Percentiles rank a stretch among this genome's conserved stretches.
Evolutionary conservation across 1,284 basidiomycete species (phyloP).

Genomic region (Cryptococcus depauperatus): DNA sequence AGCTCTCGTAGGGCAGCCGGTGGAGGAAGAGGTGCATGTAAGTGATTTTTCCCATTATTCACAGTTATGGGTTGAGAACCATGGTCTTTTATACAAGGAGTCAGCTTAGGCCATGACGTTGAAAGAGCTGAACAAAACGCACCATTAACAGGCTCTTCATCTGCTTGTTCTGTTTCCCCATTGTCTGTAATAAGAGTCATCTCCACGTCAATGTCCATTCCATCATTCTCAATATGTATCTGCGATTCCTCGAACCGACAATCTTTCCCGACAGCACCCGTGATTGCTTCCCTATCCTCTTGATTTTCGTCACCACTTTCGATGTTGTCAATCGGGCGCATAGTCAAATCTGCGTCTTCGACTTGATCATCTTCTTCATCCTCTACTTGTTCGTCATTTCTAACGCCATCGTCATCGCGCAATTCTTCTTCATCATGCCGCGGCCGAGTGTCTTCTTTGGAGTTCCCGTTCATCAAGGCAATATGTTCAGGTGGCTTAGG

Average conservation of each 20-base stretch:
- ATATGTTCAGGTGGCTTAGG: too few relatives aligned
- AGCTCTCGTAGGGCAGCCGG: slow-evolving; percentile 50
- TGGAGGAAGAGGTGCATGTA: slow-evolving; percentile 39
- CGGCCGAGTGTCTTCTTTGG: too few relatives aligned
- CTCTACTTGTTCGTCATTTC: not conserved
- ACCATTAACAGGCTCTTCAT: not conserved
- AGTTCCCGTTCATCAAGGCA: too few relatives aligned
- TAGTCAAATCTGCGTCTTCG: slow-evolving; percentile 7
- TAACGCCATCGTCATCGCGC: not conserved
- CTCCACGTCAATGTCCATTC: slow-evolving; percentile 1
- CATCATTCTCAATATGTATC: slow-evolving; percentile 4
- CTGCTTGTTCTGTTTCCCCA: too few relatives aligned
- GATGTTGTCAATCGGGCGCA: slow-evolving; percentile 3
- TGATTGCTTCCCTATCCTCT: not conserved
- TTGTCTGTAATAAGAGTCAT: slow-evolving; percentile 1
- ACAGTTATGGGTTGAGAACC: too few relatives aligned
- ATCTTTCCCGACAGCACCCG: slow-evolving; percentile 2
- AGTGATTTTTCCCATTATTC: too few relatives aligned
- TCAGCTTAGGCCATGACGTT: too few relatives aligned
- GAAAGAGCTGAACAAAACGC: not conserved
- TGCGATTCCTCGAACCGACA: slow-evolving; percentile 1
- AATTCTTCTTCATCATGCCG: slow-evolving; percentile 4
- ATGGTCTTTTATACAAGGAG: too few relatives aligned
- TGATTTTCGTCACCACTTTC: not conserved
- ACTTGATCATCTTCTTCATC: slow-evolving; percentile 1